phyloP scores from a whole-genome alignment of 2,329 filamentous ascomycete genomes.

The Alternaria atra region DNA sequence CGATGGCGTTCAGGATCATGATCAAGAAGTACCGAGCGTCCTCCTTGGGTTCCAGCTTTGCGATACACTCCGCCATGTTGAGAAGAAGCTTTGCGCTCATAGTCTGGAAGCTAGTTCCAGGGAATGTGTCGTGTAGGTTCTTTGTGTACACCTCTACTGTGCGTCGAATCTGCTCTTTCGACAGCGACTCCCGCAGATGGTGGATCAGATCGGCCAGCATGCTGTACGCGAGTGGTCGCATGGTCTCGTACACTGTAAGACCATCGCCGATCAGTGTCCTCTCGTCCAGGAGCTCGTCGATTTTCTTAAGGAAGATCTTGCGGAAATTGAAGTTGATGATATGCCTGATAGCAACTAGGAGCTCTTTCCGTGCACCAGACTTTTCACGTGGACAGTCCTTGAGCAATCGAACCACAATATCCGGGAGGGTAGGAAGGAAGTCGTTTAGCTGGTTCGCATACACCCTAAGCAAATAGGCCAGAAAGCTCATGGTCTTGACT shows the following conservation, averaged over 20 bases:
- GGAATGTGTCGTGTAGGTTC: constrained; percentile 94
- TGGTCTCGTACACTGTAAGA: constrained; percentile 94
- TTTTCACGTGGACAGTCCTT: constrained; percentile 96
- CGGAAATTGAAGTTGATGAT: constrained; percentile 99
- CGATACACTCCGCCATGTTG: constrained; percentile 98
- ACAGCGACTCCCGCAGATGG: constrained; percentile 89
- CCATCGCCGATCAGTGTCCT: constrained; percentile 94
- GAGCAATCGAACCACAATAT: constrained; percentile 87
- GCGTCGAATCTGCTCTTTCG: constrained; percentile 88
- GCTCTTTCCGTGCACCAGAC: constrained; percentile 90
- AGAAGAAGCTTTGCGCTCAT: constrained; percentile 98
- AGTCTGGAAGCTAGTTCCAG: constrained; percentile 97
- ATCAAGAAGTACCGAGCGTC: constrained; percentile 95
- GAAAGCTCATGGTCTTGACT: constrained; percentile 98
- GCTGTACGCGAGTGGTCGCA: constrained; percentile 94
- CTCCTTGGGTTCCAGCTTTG: constrained; percentile 89
- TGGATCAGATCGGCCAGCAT: constrained; percentile 99
- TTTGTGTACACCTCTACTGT: constrained; percentile 98
- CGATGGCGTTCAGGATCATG: constrained; percentile 97
- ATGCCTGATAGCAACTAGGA: constrained; percentile 94
- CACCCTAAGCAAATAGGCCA: constrained; percentile 89
- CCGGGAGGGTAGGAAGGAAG: constrained; percentile 84
- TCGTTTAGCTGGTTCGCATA: constrained; percentile 88
- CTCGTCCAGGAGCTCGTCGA: constrained; percentile 94
- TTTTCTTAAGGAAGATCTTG: constrained; percentile 92